Conservation (phyloP, 768 basidiomycete species). For the Lepiota venenata region DNA sequence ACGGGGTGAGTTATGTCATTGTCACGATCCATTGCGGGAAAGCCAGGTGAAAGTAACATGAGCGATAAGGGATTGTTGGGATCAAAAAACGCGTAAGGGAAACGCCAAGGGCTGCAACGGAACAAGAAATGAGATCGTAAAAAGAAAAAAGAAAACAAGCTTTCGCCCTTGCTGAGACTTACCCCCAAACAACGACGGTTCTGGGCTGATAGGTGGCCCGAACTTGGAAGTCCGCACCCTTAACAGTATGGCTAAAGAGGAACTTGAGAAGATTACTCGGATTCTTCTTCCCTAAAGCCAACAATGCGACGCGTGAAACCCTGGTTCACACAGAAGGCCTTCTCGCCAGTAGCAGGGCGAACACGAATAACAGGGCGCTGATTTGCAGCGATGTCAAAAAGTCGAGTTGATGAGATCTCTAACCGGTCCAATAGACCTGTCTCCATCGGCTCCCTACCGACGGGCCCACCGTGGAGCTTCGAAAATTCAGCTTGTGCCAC, state of each 20-base stretch:
- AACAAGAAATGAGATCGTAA: slow-evolving; percentile 1
- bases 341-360: slow-evolving; percentile 63
- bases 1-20: neutral
- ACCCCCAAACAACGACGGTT: slow-evolving; percentile 50
- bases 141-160: too few relatives aligned
- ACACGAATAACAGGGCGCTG: slow-evolving; percentile 54
- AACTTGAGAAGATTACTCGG: slow-evolving; percentile 50
- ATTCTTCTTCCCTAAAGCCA: slow-evolving; percentile 53
- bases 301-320: slow-evolving; percentile 54
- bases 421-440: slow-evolving; percentile 26
- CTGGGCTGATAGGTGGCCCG: slow-evolving; percentile 48
- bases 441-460: slow-evolving; percentile 48
- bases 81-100: slow-evolving; percentile 3
- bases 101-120: neutral
- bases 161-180: slow-evolving; percentile 12
- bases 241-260: slow-evolving; percentile 49
- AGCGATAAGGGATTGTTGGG: neutral
- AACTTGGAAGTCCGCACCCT: slow-evolving; percentile 48
- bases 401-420: neutral
- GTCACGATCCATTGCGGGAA: neutral
- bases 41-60: neutral
- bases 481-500: slow-evolving; percentile 50
- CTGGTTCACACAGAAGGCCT: slow-evolving; percentile 56
- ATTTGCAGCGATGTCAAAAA: neutral
- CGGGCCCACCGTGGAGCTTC: slow-evolving; percentile 37